Evolutionary conservation across 768 basidiomycete species (phyloP), one percentile per base, ranked within the genome.

Genomic region (Suillus plorans): DNA sequence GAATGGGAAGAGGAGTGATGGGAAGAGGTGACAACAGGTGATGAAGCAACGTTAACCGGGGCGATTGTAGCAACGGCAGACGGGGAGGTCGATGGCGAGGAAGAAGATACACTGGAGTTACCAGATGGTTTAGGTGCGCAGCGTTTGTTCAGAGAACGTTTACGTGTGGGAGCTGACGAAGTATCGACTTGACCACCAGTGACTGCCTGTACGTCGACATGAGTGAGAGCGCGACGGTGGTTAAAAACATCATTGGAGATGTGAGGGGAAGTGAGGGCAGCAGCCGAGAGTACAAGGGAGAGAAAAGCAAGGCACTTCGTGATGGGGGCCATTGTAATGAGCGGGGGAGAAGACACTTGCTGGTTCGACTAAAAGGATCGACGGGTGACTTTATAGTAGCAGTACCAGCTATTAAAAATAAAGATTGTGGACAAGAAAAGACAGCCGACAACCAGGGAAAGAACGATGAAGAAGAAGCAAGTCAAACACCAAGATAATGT

Each of bases 301-400:
- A 84, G 64, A 67, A 85, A 69, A 69, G 84, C 67, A 71, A 86
- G 47, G 70, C 76, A 69, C 70, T 79, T 81, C 68, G 76, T 12
- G 77, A 83, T 74, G 69, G 80, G 80, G 36, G 72, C 73, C 72
- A 69, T 72, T 55, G 68, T 61, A 41, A 56, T 45, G 66, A 37
- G 64, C 37, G 41, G 45, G 62, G 68, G 64, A 64, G 72, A 39
- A 55, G 62, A 68, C 28, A 41, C 65, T 64, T 45, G 62, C 62
- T 63, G 60, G 61, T 37, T 55, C 31, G 22, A 22, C 5, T 64
- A 61, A 69, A 70, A 37, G 56, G 67, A 71, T 67, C 60, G 70
- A 68, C 31, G 61, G 65, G 61, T 63, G 64, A 57, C 36, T 55
- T 64, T 34, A 64, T 73, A 64, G 64, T 70, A 66, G 45, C 10